phyloP scores from a whole-genome alignment of 441 rosid genomes.

The Populus trichocarpa region DNA sequence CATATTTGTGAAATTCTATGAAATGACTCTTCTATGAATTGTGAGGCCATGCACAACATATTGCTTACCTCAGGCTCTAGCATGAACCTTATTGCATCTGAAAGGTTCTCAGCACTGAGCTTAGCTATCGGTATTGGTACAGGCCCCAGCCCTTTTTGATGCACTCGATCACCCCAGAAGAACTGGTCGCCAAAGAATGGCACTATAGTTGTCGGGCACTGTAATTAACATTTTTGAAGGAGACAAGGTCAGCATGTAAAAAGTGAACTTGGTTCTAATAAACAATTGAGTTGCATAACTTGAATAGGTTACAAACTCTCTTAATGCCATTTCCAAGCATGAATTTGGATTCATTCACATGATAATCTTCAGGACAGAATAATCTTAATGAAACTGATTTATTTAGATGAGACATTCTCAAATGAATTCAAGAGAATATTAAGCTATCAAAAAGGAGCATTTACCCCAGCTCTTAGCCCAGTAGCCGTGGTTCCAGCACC shows the following conservation, averaged over 20 bases:
- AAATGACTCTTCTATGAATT: not conserved
- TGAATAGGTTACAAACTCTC: not conserved
- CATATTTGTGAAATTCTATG: not conserved
- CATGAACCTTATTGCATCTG: conserved; percentile 78
- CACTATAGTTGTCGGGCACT: conserved; percentile 97
- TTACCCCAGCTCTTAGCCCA: conserved; percentile 96
- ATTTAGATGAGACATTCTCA: not conserved
- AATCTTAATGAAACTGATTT: not conserved
- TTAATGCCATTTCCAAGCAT: not conserved
- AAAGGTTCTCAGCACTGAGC: conserved; percentile 77
- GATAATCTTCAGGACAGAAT: not conserved
- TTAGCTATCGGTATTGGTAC: conserved; percentile 76
- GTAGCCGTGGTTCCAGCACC: conserved; percentile 58
- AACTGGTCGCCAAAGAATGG: conserved; percentile 99
- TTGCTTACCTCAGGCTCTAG: conserved; percentile 81
- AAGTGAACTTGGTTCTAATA: not conserved
- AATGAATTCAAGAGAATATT: not conserved
- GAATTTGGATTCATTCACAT: not conserved
- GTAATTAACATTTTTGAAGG: conserved; percentile 21
- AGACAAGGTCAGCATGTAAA: conserved; percentile 11
- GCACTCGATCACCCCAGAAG: conserved; percentile 92
- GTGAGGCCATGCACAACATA: not conserved
- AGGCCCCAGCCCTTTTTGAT: conserved; percentile 78
- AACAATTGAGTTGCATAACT: not conserved
- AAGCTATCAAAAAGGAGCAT: not conserved